Evolutionary conservation across 225 moss, liverwort and hornwort genomes (phyloP).

Genomic region (Ulota crispa): DNA sequence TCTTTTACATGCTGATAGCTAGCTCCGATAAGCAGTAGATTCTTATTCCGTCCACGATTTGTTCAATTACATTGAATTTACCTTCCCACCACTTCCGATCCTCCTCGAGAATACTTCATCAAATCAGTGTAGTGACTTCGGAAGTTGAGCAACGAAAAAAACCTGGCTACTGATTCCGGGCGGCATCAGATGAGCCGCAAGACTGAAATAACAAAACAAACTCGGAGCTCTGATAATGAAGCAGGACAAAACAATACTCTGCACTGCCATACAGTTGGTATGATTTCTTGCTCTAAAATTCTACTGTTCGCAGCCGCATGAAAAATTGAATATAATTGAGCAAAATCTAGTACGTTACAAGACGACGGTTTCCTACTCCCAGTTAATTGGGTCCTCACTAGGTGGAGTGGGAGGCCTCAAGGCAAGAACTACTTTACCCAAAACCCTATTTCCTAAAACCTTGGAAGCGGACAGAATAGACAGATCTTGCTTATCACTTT

Average conservation of each 20-base stretch:
- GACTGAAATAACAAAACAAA: neutral
- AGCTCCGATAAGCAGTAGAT: neutral
- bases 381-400: constrained; percentile 38
- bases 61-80: no score
- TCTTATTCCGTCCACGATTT: no score
- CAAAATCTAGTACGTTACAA: neutral
- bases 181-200: neutral
- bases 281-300: neutral
- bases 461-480: constrained; percentile 30
- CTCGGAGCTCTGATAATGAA: neutral
- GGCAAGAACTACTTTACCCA: constrained; percentile 75
- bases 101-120: neutral
- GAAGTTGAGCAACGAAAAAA: no score
- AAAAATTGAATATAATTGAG: neutral
- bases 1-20: neutral
- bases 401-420: constrained; percentile 62
- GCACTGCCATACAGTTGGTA: fast-evolving
- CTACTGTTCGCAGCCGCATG: neutral
- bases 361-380: constrained; percentile 36
- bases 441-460: constrained; percentile 38
- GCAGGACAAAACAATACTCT: neutral
- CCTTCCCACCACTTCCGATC: neutral
- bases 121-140: fast-evolving
- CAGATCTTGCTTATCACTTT: constrained; percentile 43
- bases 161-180: no score